These are phyloP conservation scores for Thymus mandschuricus DNA, from an alignment of 257 asterid genomes.

Conservation along the genomic window DNA sequence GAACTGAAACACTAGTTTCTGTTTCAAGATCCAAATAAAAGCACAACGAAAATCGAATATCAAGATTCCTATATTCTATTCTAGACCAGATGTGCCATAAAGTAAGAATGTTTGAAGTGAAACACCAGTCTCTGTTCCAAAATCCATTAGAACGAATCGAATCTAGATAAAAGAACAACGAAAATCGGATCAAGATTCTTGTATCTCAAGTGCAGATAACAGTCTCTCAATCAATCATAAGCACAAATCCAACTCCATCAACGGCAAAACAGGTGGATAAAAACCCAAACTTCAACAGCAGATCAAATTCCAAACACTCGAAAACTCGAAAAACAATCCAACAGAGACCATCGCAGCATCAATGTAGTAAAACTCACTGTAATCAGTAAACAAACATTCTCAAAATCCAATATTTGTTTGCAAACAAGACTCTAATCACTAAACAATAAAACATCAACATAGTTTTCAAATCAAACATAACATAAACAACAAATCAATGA, in stretches of 20 bases:
- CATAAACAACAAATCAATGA: background rate
- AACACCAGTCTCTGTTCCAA: no score
- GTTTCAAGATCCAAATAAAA: background rate
- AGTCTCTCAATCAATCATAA: constrained; percentile 16
- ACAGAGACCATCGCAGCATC: background rate
- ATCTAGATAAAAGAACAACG: no score
- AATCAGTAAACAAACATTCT: constrained; percentile 1
- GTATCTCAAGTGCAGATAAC: background rate
- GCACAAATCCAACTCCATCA: constrained; percentile 12
- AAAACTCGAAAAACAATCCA: background rate
- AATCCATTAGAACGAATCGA: no score
- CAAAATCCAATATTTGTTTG: constrained; percentile 9
- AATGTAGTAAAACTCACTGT: background rate
- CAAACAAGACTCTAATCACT: constrained; percentile 26
- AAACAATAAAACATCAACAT: no score
- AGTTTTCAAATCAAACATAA: constrained; percentile 12
- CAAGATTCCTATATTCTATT: no score
- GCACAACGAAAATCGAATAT: constrained; percentile 9
- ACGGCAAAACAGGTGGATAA: background rate
- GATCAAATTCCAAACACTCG: constrained; percentile 5
- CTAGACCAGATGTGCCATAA: no score
- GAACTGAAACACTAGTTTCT: background rate
- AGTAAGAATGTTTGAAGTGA: no score
- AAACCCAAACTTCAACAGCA: constrained; percentile 4
- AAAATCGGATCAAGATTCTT: background rate